Evolutionary conservation across 352 stramenopile species (phyloP).

Genomic region (Thalassiosira hispida): DNA sequence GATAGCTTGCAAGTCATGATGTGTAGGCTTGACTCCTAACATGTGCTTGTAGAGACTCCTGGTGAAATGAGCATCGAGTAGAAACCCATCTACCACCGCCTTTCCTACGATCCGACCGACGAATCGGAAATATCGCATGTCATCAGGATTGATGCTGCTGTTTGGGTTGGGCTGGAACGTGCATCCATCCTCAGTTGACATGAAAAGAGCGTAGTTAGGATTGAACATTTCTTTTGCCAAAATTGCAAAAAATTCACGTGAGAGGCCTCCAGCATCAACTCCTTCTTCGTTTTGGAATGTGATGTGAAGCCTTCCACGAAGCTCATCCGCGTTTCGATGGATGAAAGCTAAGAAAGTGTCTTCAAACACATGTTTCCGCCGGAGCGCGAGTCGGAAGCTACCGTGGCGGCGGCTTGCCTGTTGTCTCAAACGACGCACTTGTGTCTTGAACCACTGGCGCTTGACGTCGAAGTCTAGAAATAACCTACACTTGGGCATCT

Average conservation of each 20-base stretch:
- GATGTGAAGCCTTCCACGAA: conserved; percentile 96
- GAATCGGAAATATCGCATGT: conserved; percentile 98
- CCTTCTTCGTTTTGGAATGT: conserved; percentile 98
- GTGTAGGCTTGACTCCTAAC: conserved; percentile 92
- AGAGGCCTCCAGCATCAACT: conserved; percentile 98
- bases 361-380: conserved; percentile 98
- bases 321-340: conserved; percentile 95
- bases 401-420: conserved; percentile 88
- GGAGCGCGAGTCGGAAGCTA: conserved; percentile 90
- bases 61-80: conserved; percentile 99
- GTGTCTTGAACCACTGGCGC: conserved; percentile 95
- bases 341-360: conserved; percentile 98
- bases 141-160: conserved; percentile 98
- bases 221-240: conserved; percentile 99
- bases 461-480: conserved; percentile 99
- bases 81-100: conserved; percentile 96
- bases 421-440: conserved; percentile 88
- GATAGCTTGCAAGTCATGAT: conserved; percentile 99
- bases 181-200: conserved; percentile 96
- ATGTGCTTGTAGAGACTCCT: conserved; percentile 99
- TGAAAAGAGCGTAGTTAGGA: conserved; percentile 99
- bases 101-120: conserved; percentile 97
- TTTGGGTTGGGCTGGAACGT: conserved; percentile 99
- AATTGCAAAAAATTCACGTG: conserved; percentile 98
- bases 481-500: conserved; percentile 92